phyloP scores from a whole-genome alignment of 2,329 filamentous ascomycete species.

The Aciculosporium take region DNA sequence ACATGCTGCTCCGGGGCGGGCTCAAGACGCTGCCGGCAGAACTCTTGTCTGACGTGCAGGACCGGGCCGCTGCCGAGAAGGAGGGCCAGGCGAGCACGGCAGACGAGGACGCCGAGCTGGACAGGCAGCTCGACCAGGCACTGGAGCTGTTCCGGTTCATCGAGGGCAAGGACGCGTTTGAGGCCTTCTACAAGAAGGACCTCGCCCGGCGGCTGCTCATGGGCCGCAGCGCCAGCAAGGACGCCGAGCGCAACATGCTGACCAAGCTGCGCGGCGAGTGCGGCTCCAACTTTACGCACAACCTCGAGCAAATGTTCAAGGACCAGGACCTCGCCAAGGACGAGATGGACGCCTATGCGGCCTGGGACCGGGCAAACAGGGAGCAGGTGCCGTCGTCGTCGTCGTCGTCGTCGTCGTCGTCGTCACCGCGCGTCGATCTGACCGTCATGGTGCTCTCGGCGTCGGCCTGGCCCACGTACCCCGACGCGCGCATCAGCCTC shows the following conservation, averaged over 20 bases:
- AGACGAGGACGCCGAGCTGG: slow-evolving; percentile 85
- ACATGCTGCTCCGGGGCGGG: slow-evolving; percentile 74
- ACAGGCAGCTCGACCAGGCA: slow-evolving; percentile 81
- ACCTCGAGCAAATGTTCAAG: slow-evolving; percentile 98
- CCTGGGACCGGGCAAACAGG: slow-evolving; percentile 40
- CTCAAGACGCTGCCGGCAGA: slow-evolving; percentile 66
- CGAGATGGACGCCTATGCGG: slow-evolving; percentile 82
- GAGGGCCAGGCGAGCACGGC: slow-evolving; percentile 52
- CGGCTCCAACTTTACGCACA: slow-evolving; percentile 86
- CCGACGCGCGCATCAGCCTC: slow-evolving; percentile 56
- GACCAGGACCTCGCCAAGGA: slow-evolving; percentile 88
- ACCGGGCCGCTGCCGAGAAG: slow-evolving; percentile 42
- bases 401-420: too few species aligned
- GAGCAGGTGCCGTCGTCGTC: too few species aligned
- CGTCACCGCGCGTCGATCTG: slow-evolving; percentile 44
- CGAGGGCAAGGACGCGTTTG: slow-evolving; percentile 92
- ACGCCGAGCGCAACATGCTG: slow-evolving; percentile 93
- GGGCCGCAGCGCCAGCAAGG: slow-evolving; percentile 82
- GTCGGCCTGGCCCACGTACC: slow-evolving; percentile 85
- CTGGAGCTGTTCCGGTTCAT: slow-evolving; percentile 94
- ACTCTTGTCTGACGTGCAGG: slow-evolving; percentile 47
- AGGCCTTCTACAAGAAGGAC: slow-evolving; percentile 98
- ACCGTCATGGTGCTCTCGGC: slow-evolving; percentile 83
- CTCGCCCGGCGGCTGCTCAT: slow-evolving; percentile 79
- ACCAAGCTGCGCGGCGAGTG: slow-evolving; percentile 84